Evolutionary conservation across 495 filamentous ascomycete genomes (phyloP).

Genomic region (Paragyromitra xinjiangensis): DNA sequence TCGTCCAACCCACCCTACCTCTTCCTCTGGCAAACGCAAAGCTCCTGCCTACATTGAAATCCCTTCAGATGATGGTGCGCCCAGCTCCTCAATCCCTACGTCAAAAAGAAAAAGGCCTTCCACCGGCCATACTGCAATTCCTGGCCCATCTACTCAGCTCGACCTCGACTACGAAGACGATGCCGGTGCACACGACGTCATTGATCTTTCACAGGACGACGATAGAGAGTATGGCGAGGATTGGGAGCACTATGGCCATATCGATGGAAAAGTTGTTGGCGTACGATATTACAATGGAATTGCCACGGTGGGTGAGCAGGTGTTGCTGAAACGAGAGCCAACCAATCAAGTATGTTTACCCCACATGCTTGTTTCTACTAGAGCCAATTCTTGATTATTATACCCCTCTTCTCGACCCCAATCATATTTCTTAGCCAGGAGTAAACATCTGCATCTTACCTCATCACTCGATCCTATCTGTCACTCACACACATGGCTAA

Average conservation of each 20-base stretch:
- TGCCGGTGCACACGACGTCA: constrained; percentile 63
- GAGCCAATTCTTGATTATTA: background rate
- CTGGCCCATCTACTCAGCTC: constrained; percentile 5
- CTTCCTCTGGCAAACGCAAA: constrained; percentile 22
- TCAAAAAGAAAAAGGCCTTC: constrained; percentile 1
- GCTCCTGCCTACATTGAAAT: background rate
- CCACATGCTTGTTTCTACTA: constrained; percentile 15
- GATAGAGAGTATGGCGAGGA: constrained; percentile 61
- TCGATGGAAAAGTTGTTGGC: constrained; percentile 77
- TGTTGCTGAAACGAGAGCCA: constrained; percentile 74
- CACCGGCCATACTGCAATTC: background rate
- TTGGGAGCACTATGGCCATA: constrained; percentile 63
- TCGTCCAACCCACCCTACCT: background rate
- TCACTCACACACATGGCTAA: background rate
- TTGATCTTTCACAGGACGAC: constrained; percentile 65
- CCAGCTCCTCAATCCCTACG: background rate
- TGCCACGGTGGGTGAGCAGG: constrained; percentile 75
- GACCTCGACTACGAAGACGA: constrained; percentile 57
- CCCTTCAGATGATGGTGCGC: constrained; percentile 8
- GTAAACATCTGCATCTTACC: background rate
- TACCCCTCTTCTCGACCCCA: background rate
- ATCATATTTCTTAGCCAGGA: background rate
- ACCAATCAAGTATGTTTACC: constrained; percentile 63
- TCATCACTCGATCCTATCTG: background rate
- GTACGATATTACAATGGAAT: constrained; percentile 78